Conservation (phyloP, 805 yeast genomes). For the Danielozyma ontarioensis region DNA sequence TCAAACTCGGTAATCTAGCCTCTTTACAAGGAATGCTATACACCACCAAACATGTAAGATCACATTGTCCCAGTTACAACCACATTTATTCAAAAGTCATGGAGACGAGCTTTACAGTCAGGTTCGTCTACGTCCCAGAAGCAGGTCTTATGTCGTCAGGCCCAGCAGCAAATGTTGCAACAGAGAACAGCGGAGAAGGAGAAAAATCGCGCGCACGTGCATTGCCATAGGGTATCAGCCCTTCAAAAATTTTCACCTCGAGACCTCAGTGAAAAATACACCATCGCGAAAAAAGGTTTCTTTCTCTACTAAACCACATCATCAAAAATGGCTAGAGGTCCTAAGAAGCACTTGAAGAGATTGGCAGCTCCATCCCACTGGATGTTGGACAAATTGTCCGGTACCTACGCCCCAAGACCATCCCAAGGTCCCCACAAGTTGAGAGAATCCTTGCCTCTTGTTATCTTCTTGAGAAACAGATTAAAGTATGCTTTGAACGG, state of each 20-base stretch:
- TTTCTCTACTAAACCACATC: neutral
- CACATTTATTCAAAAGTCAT: too few species aligned
- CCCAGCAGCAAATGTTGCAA: too few species aligned
- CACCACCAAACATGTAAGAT: too few species aligned
- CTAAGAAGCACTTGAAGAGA: conserved; percentile 31
- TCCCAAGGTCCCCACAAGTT: conserved; percentile 32
- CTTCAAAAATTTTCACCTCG: neutral
- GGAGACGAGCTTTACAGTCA: too few species aligned
- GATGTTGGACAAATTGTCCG: conserved; percentile 35
- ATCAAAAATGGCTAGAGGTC: neutral
- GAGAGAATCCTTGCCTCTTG: conserved; percentile 30
- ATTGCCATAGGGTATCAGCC: neutral
- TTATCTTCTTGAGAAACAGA: conserved; percentile 30
- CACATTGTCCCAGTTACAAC: too few species aligned
- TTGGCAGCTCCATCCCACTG: conserved; percentile 35
- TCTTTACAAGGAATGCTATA: too few species aligned
- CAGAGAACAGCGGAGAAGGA: too few species aligned
- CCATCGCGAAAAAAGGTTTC: neutral
- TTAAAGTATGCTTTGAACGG: conserved; percentile 31
- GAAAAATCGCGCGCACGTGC: neutral
- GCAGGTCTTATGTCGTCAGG: too few species aligned
- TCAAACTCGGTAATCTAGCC: too few species aligned
- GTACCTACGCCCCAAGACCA: conserved; percentile 31
- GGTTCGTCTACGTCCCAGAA: too few species aligned
- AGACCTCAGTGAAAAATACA: neutral